These are phyloP conservation scores for Colletotrichum sp. DNA, from an alignment of 2,329 filamentous ascomycete genomes.

Conservation along the genomic window DNA sequence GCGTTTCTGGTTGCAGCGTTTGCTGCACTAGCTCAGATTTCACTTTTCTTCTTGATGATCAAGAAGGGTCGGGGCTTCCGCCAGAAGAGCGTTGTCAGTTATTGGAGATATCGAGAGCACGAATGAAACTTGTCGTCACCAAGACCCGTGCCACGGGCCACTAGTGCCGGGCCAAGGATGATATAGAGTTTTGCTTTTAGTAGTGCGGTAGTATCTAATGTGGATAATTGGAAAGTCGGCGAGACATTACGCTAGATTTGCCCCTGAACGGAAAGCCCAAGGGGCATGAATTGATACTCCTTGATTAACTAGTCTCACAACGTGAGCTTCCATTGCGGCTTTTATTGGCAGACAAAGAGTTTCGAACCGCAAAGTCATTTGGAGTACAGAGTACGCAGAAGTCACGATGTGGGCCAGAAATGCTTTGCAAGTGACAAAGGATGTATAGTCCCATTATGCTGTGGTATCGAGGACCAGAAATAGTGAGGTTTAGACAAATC, in stretches of 20 bases:
- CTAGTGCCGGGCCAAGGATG: neutral
- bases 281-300: neutral
- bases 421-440: neutral
- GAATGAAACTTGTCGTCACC: neutral
- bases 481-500: neutral
- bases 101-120: neutral
- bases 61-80: neutral
- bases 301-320: neutral
- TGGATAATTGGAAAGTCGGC: neutral
- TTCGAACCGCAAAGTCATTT: neutral
- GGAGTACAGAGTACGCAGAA: neutral
- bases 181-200: neutral
- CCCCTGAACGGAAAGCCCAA: neutral
- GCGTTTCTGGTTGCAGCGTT: neutral
- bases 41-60: neutral
- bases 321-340: neutral
- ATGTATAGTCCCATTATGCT: neutral
- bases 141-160: neutral
- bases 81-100: neutral
- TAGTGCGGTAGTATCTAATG: neutral
- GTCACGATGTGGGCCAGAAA: neutral
- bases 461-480: neutral
- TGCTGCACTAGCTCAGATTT: neutral
- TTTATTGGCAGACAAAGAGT: neutral
- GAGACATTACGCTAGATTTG: neutral